Base-by-base conservation (phyloP, 2,329 filamentous ascomycete species). In the Fusarium acutatum region DNA sequence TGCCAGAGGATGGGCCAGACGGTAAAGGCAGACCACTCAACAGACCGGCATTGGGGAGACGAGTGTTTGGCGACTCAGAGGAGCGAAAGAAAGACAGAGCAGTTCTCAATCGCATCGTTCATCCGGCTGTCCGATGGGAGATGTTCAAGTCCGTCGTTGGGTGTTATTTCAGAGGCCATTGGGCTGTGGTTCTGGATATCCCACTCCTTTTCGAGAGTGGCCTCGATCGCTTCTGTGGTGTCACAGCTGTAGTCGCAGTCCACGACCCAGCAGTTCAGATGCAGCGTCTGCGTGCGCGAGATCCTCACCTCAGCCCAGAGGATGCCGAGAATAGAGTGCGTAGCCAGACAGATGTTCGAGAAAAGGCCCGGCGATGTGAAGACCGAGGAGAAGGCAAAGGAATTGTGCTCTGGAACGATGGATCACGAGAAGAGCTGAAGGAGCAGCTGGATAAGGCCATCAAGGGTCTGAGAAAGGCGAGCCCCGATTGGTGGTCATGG, bases 101-200 rank as follows among this genome's bases (percentile, higher is more conserved):
- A 59, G 91, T 93, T 35, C 87, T 99, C 20, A 98, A 98, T 81
- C 86, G 89, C 54, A 98, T 99, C 74, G 94, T 98, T 57, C 96
- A 99, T 81, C 96, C 96, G 0, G 95, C 94, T 0, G 95, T 99
- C 46, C 88, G 95, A 44, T 87, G 85, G 79, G 94, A 93, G 81
- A 96, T 98, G 88, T 94, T 94, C 82, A 90, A 88, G 77, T 86
- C 88, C 53, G 88, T 98, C 64, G 79, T 94, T n/a, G 85, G 86
- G 69, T 90, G 89, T 75, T 98, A 97, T 79, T 62, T 96, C 20
- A 83, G 83, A 3, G 96, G 96, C 0, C 81, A 91, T 79, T 96
- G 96, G 94, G 95, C 95, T 0, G 94, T 97, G 8, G 92, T 99
- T 40, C 87, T 98, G 22, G 96, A 99, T 80, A 92, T 99, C 14